Percentiles rank a stretch among this genome's conserved stretches.
Evolutionary conservation across 495 filamentous ascomycete genomes (phyloP).

Genomic region (Darksidea phi): DNA sequence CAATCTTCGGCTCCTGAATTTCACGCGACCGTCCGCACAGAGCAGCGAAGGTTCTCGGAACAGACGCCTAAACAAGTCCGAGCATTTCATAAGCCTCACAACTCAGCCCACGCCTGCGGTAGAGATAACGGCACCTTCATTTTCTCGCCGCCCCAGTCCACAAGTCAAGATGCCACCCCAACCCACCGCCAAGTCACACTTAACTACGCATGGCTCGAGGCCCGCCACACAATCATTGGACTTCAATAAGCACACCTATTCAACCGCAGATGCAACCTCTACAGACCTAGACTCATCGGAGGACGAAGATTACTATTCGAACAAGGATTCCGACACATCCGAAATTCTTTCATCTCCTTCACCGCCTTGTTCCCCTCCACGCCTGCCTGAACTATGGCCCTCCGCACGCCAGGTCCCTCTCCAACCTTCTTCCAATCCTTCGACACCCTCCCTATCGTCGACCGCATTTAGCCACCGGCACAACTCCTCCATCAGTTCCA

Average conservation of each 20-base stretch:
- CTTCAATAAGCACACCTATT: background rate
- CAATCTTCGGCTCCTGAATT: conserved; percentile 49
- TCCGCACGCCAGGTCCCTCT: conserved; percentile 35
- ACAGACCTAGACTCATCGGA: conserved; percentile 19
- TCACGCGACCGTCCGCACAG: conserved; percentile 26
- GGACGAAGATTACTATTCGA: conserved; percentile 10
- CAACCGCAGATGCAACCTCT: conserved; percentile 14
- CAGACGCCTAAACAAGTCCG: background rate
- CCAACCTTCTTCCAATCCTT: conserved; percentile 29
- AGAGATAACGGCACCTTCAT: background rate
- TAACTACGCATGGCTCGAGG: too few relatives aligned
- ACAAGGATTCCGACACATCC: conserved; percentile 25
- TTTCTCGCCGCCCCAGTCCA: background rate
- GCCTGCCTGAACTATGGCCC: conserved; percentile 32
- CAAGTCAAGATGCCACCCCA: conserved; percentile 1
- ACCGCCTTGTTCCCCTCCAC: conserved; percentile 22
- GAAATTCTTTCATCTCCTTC: conserved; percentile 28
- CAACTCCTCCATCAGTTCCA: conserved; percentile 13
- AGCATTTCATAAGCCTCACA: background rate
- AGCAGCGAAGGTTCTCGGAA: conserved; percentile 4
- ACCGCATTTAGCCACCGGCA: conserved; percentile 2
- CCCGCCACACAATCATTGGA: conserved; percentile 1
- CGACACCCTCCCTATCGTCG: conserved; percentile 21
- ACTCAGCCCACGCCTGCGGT: conserved; percentile 14
- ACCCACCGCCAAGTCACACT: background rate